Conservation (phyloP, 805 yeast genomes). For the Zygosaccharomyces kombuchaensis region DNA sequence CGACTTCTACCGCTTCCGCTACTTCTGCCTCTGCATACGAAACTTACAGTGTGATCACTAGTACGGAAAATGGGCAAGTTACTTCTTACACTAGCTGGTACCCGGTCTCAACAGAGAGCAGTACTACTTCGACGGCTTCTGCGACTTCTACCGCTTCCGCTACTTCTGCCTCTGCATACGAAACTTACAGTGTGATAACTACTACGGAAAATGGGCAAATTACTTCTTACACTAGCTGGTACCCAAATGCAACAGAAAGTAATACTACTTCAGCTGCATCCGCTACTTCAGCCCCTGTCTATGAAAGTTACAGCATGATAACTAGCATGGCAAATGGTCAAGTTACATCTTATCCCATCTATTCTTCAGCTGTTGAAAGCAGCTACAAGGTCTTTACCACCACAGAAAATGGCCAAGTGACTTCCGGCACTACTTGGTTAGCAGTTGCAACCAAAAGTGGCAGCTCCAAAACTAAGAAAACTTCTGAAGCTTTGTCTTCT, state of each 20-base stretch:
- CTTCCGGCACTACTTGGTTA: slow-evolving; percentile 29
- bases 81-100: neutral
- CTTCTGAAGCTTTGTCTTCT: neutral
- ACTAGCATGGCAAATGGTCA: slow-evolving; percentile 18
- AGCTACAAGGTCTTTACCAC: too few species aligned
- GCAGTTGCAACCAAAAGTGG: slow-evolving; percentile 15
- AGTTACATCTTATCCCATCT: slow-evolving; percentile 17
- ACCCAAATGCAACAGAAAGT: neutral
- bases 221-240: neutral
- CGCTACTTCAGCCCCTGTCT: neutral
- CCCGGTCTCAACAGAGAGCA: slow-evolving; percentile 12
- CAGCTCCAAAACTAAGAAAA: neutral
- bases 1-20: neutral
- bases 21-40: neutral
- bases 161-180: slow-evolving; percentile 7
- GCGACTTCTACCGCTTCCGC: slow-evolving; percentile 17
- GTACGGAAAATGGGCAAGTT: slow-evolving; percentile 11
- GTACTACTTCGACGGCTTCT: slow-evolving; percentile 14
- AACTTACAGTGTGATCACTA: slow-evolving; percentile 20
- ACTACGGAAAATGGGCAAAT: slow-evolving; percentile 15
- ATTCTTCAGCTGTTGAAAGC: slow-evolving; percentile 18
- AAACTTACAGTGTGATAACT: slow-evolving; percentile 7
- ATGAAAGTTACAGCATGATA: slow-evolving; percentile 16
- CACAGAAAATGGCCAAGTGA: slow-evolving; percentile 16
- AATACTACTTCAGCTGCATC: neutral